Base-by-base conservation (phyloP, 768 basidiomycete genomes). In the Amanita molliuscula region DNA sequence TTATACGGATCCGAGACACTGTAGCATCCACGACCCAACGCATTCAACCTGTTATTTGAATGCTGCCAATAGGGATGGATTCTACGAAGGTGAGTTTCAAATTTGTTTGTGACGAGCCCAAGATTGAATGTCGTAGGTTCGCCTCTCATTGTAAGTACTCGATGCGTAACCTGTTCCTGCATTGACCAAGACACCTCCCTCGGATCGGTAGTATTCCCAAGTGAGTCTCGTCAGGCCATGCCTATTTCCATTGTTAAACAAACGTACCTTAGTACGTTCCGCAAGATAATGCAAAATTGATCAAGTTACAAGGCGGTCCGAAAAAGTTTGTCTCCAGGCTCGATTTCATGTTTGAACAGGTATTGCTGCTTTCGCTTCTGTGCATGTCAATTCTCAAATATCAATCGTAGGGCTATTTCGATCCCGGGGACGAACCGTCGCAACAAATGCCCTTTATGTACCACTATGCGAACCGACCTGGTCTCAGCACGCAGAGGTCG, bases 361-460 rank as follows among this genome's bases (percentile, higher is more conserved):
- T 75, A 50, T 34, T 53, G 41, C 34, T 46, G 4, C 45, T 23
- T 18, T 11, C n/a, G 8, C 20, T 34, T 16, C 20, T n/a, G 18
- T 18, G 7, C 33, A 3, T 29, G 16, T 20, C 10, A 3, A 38
- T 47, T 10, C 16, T 43, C 37, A 23, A 44, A 10, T 28, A 15
- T 43, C 8, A 11, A 31, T 5, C 20, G 16, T 44, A 81, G 74
- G 67, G 68, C 35, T 83, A 79, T 60, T 82, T 82, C 53, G 81
- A 82, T 51, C 66, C 71, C 0, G 80, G 79, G 7, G 71, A 83
- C 56, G 81, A 83, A 55, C 80, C 80, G 0, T 81, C 79, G 2
- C 78, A 81, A 55, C 79, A 81, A 55, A 82, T 83, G 55, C 80
- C 80, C 0, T 80, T 73, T 61, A 82, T 82, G 80, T 82, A 81